phyloP scores from a whole-genome alignment of 1,139 yeast species.

The Debaryomyces coudertii region DNA sequence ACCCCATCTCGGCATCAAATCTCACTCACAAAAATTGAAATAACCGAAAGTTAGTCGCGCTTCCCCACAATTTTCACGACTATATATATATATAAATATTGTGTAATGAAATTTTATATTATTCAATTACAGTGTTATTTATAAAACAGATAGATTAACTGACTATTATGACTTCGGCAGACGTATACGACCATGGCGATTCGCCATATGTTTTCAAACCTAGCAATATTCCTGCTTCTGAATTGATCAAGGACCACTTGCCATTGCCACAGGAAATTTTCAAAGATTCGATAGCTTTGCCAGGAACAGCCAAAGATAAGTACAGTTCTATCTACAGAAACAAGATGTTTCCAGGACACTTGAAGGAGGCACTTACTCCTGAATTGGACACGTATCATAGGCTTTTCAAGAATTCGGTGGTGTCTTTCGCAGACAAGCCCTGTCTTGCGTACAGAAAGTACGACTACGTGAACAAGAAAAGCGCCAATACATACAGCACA shows the following conservation, averaged over 20 bases:
- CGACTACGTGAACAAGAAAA: constrained; percentile 30
- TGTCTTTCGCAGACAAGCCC: constrained; percentile 24
- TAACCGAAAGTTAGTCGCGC: constrained; percentile 6
- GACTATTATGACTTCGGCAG: constrained; percentile 12
- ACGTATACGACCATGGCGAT: constrained; percentile 14
- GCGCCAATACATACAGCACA: constrained; percentile 22
- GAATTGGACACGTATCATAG: constrained; percentile 35
- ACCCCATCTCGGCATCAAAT: constrained; percentile 2
- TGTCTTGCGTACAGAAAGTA: constrained; percentile 36
- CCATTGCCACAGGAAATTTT: constrained; percentile 27
- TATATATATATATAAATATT: constrained; percentile 1
- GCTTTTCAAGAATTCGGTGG: constrained; percentile 28
- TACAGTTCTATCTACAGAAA: constrained; percentile 40
- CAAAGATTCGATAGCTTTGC: constrained; percentile 27
- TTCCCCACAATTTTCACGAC: neutral
- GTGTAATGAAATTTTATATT: too few species aligned
- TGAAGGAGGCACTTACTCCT: constrained; percentile 26
- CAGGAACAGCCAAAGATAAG: constrained; percentile 35
- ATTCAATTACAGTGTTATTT: too few species aligned
- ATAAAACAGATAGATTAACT: neutral
- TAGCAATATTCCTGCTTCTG: constrained; percentile 15
- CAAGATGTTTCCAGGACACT: constrained; percentile 23
- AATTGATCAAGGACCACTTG: constrained; percentile 20
- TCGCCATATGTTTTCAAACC: constrained; percentile 25
- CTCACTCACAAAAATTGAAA: neutral